Evolutionary conservation across 2,329 filamentous ascomycete genomes (phyloP), one percentile per base, ranked within the genome.

Genomic region (Diaporthe capsici): DNA sequence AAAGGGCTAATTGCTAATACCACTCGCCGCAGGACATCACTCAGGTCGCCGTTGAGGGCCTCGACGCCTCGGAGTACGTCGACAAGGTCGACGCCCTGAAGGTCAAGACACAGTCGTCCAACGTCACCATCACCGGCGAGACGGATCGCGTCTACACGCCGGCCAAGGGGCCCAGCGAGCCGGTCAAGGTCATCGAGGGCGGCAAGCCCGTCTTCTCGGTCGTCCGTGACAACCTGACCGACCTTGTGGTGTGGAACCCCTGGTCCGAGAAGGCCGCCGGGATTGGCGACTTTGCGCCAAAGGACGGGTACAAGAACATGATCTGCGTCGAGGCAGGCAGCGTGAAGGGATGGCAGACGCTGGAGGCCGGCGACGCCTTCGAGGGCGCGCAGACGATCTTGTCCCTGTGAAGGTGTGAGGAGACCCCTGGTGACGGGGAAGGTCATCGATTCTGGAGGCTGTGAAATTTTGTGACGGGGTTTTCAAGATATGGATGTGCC

Each of bases 211-310:
- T 90, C 70, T 95, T 94, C 86, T 92, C 92, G 76, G 89, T 98
- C 73, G 91, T 93, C 55, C 92, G 97, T 77, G 95, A 98, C 84
- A 96, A 95, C 79, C 89, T 99, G 79, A 90, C 91, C 77, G 95
- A 98, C 79, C 92, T 97, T 22, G 96, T 98, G 1, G 94, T 98
- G 42, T 99, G 97, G 97, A 99, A 99, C 85, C 97, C 97, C 2
- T 98, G 96, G 95, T 89, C 90, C 55, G 94, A 96, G 78, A 98
- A 97, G 87, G 92, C 94, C 1, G 91, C 92, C 80, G 89, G 89
- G 7, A 98, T 98, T 86, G 92, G 88, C 71, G 97, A 99, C 84
- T 98, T 98, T 83, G 90, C 90, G 75, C 97, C 97, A 68, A 94
- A 97, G 82, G 94, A 96, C 72, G 97, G 94, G 51, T 98, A 93